These are phyloP conservation scores for Kodamaea sagamina DNA, from an alignment of 805 yeast species.

Conservation along the genomic window DNA sequence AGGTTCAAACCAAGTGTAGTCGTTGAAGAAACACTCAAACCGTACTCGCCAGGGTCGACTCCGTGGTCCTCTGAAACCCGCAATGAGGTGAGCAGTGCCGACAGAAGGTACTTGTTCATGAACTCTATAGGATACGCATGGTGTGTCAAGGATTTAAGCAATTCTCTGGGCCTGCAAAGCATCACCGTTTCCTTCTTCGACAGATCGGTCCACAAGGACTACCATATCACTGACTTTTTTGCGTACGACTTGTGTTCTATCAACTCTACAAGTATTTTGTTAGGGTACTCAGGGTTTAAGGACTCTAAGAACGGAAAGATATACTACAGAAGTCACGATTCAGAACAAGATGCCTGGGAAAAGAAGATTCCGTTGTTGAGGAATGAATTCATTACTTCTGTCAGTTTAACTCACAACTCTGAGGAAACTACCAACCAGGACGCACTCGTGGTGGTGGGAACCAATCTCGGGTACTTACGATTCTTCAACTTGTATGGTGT, in stretches of 20 bases:
- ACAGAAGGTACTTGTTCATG: conserved; percentile 78
- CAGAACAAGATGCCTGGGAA: conserved; percentile 71
- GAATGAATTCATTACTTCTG: conserved; percentile 65
- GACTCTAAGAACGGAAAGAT: conserved; percentile 36
- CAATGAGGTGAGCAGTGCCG: conserved; percentile 29
- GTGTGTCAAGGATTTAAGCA: conserved; percentile 52
- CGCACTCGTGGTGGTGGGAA: conserved; percentile 63
- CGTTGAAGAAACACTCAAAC: conserved; percentile 41
- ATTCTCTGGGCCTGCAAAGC: conserved; percentile 47
- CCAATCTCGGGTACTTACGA: conserved; percentile 75
- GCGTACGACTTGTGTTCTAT: conserved; percentile 76
- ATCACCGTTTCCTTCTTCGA: conserved; percentile 90
- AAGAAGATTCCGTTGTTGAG: conserved; percentile 52
- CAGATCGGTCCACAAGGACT: conserved; percentile 69
- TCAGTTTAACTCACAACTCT: conserved; percentile 53
- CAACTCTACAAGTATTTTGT: conserved; percentile 62
- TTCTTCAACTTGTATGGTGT: conserved; percentile 73
- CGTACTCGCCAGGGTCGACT: conserved; percentile 86
- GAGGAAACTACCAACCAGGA: conserved; percentile 21
- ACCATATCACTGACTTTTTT: conserved; percentile 77
- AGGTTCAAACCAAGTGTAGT: conserved; percentile 24
- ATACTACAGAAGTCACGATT: conserved; percentile 69
- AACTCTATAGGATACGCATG: conserved; percentile 81
- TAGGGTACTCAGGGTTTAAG: conserved; percentile 46
- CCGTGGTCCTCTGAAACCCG: conserved; percentile 55